Base-by-base conservation (phyloP, 495 filamentous ascomycete genomes). In the Penicillium dipodomyicola region DNA sequence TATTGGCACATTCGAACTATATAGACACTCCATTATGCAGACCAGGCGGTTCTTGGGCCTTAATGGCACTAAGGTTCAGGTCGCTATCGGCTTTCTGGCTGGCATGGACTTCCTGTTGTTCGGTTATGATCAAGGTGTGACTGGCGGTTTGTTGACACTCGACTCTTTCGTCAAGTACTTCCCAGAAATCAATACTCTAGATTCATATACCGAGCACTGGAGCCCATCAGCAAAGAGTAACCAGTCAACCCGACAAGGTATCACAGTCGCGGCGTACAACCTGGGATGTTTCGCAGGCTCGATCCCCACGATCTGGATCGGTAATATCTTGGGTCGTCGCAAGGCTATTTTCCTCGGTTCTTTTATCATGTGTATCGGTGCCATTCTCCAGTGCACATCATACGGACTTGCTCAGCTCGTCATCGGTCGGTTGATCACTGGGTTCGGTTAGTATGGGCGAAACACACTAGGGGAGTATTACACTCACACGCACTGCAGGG, bases 51-150 rank as follows among this genome's bases (percentile, higher is more conserved):
- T 82, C 64, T 81, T 88, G 57, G 87, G 87, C 71, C 82, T 90
- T 53, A 78, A 79, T 60, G 87, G 87, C 75, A 69, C 75, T 39
- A 75, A 74, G 67, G 80, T 91, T 35, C 87, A 89, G 59, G 74
- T 85, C 58, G 86, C 84, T 51, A 84, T 91, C 52, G 84, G 84
- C 40, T 62, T 85, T 10, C 78, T 90, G 48, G 87, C 87, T 45
- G 86, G 87, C 60, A 80, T 85, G 61, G 87, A 89, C 68, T 91
- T 91, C 63, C 68, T 88, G 64, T 70, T 82, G 3, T 82, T 82
- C 57, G 80, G 80, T 49, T 82, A 82, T 68, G 80, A 82, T 58
- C 79, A 82, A 48, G 83, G 83, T 61, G 81, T 85, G 14, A 85
- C 82, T 56, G 82, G 82, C 35, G 82, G 83, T 42, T 77, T 85